Percentiles rank a stretch among this genome's conserved stretches.
Conservation (phyloP, 1,284 basidiomycete genomes). For the Paramarasmius palmivorus region DNA sequence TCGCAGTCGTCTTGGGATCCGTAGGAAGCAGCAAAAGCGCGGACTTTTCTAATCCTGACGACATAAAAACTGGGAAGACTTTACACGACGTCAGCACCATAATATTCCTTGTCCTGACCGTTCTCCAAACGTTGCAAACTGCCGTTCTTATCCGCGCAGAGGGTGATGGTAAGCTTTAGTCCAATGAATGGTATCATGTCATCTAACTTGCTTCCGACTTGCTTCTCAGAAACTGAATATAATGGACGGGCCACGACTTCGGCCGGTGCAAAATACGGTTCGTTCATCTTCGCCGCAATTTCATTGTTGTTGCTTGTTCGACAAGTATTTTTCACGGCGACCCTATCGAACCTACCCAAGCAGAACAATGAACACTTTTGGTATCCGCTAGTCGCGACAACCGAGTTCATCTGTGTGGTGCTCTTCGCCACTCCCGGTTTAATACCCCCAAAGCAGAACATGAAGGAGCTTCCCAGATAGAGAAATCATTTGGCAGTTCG, state of each 20-base stretch:
- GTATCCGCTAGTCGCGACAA: constrained; percentile 46
- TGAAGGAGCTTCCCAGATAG: neutral
- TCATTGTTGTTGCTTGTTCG: constrained; percentile 40
- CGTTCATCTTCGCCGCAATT: constrained; percentile 36
- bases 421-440: constrained; percentile 43
- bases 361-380: constrained; percentile 42
- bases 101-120: constrained; percentile 46
- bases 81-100: constrained; percentile 37
- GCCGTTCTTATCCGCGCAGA: constrained; percentile 29
- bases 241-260: neutral
- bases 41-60: neutral
- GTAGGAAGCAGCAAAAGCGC: constrained; percentile 8
- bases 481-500: no score
- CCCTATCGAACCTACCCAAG: constrained; percentile 25
- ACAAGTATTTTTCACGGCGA: constrained; percentile 40
- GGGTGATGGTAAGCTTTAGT: constrained; percentile 16
- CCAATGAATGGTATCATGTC: neutral
- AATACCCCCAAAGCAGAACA: constrained; percentile 30
- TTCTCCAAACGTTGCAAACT: constrained; percentile 40
- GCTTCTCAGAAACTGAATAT: neutral
- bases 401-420: constrained; percentile 42
- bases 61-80: constrained; percentile 18
- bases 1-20: constrained; percentile 32
- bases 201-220: neutral
- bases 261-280: constrained; percentile 34